Base-by-base conservation (phyloP, 257 asterid species). In the Schizonepeta tenuifolia region DNA sequence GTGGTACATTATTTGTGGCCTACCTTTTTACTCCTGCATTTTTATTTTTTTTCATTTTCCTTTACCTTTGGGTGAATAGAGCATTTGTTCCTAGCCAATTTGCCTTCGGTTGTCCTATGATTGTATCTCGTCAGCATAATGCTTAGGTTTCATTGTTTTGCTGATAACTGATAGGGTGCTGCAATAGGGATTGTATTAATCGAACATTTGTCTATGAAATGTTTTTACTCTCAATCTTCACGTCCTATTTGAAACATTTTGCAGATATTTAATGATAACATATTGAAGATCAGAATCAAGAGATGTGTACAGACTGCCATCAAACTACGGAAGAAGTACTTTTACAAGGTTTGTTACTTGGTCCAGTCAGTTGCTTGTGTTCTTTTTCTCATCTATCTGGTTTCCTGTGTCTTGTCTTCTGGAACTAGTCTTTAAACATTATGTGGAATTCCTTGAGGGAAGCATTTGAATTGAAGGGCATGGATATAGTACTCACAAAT, bases 301-400 rank as follows among this genome's bases (percentile, higher is more conserved):
- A 90, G 94, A 82, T 92, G 98, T 74, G 81, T 92, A 72, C 94
- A 81, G 49, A 84, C 90, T 57, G 96, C 98, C 74, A 90, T 92
- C 90, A 92, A 90, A 83, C 83, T 92, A 83, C 94, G 97, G 70
- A 92, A 87, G 87, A 92, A 92, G 89, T 92, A 92, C 82, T 82
- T 84, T 64, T 83, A 83, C 84, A 92, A 92, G 96, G 98, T 90
- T 31, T 54, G 41, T 70, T 69, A 66, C 62, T 88, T 49, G 28
- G 72, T 69, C 71, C 56, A 26, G 68, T 64, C 76, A 61, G 70
- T 54, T 71, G 58, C 28, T 49, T 69, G 65, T 72, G 12, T 77
- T 77, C 60, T 13, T 54, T 69, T 55, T 75, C n/a, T 33, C 65
- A 31, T 58, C 44, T 44, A 22, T 63, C 14, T 69, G 68, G 59